phyloP scores from a whole-genome alignment of 495 filamentous ascomycete genomes.

The Acidiella bohemica region DNA sequence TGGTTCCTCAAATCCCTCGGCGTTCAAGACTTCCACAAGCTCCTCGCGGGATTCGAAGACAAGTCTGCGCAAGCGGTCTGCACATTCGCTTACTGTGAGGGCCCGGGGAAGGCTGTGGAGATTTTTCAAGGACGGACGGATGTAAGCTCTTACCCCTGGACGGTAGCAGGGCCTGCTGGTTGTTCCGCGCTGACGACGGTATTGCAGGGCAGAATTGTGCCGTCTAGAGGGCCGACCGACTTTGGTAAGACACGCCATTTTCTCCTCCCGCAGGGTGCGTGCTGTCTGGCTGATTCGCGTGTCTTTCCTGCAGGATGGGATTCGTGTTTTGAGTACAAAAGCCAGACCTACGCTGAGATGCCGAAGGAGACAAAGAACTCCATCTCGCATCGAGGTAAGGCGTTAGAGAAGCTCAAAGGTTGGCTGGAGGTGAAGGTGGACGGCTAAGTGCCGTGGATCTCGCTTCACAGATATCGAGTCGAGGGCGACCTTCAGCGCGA shows the following conservation, averaged over 20 bases:
- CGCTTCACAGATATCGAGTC: not conserved
- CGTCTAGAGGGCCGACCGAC: constrained; percentile 53
- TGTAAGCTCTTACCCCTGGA: no score
- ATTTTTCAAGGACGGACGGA: constrained; percentile 80
- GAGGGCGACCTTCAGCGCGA: not conserved
- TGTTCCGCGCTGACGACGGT: no score
- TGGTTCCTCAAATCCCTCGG: constrained; percentile 78
- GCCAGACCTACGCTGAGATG: constrained; percentile 96
- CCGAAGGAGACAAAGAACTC: constrained; percentile 80
- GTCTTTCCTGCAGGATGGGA: constrained; percentile 57
- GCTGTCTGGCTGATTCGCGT: not conserved
- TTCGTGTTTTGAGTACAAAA: constrained; percentile 87
- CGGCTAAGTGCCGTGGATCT: not conserved
- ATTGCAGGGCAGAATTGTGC: constrained; percentile 55
- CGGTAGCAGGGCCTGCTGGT: no score
- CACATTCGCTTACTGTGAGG: constrained; percentile 83
- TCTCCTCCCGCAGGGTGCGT: no score
- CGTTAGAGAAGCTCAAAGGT: constrained; percentile 65
- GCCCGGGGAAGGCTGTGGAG: constrained; percentile 71
- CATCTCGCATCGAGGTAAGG: constrained; percentile 79
- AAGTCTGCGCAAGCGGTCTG: constrained; percentile 87
- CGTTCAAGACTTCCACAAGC: constrained; percentile 73
- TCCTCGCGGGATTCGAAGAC: constrained; percentile 78
- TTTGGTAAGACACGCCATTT: constrained; percentile 53
- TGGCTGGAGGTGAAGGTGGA: constrained; percentile 49